These are phyloP conservation scores for Trichaptum fuscoviolaceum DNA, from an alignment of 768 basidiomycete species.

Conservation along the genomic window DNA sequence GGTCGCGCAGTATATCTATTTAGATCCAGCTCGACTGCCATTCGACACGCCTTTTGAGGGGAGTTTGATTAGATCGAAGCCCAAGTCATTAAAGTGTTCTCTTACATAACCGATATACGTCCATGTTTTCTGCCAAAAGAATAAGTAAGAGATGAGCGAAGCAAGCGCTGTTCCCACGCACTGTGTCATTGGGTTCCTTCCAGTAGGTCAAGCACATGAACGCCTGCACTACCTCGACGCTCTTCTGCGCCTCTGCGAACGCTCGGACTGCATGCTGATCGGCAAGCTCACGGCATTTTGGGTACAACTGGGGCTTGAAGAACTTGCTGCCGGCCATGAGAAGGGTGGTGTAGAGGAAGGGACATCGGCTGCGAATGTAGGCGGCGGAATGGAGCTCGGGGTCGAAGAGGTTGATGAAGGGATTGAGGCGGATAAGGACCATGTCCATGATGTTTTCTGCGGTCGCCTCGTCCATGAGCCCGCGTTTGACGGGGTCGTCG, in stretches of 20 bases:
- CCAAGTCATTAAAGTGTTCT: neutral
- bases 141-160: neutral
- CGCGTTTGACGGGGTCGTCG: conserved; percentile 67
- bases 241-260: conserved; percentile 72
- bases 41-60: conserved; percentile 63
- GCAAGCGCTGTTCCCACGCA: conserved; percentile 27
- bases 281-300: conserved; percentile 64
- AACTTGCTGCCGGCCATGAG: conserved; percentile 85
- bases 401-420: conserved; percentile 87
- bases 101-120: conserved; percentile 81
- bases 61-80: neutral
- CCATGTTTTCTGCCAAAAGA: conserved; percentile 62
- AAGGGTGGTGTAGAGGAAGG: conserved; percentile 80
- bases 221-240: conserved; percentile 84
- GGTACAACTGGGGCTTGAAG: conserved; percentile 64
- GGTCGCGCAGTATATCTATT: conserved; percentile 62
- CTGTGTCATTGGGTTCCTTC: conserved; percentile 83
- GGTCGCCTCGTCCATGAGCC: conserved; percentile 63
- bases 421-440: conserved; percentile 79
- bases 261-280: conserved; percentile 72
- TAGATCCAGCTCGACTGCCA: conserved; percentile 80
- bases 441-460: conserved; percentile 71
- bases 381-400: conserved; percentile 74
- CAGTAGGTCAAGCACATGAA: conserved; percentile 88
- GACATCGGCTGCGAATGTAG: conserved; percentile 76